Evolutionary conservation across 345 rosid species (phyloP), one percentile per base, ranked within the genome.

Genomic region (Kandelia obovata): DNA sequence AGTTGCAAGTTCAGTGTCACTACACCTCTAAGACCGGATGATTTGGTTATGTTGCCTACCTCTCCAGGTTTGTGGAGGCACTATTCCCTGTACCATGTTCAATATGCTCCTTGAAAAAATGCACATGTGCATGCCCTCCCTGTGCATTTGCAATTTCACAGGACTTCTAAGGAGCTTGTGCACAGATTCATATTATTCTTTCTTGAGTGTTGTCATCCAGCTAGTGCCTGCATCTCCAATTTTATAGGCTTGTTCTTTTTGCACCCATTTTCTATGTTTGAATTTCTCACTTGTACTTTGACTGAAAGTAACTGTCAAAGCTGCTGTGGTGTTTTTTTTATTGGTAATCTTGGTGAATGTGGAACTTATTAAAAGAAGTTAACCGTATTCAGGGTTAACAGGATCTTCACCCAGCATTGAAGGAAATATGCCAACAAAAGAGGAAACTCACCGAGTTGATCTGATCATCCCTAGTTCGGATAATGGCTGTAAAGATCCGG

Each of bases 51-150:
- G 26, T 30, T 49, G 53, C 82, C 82, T 53, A 73, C 75, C 62
- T 69, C 76, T 71, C 73, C 73, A 71, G 87, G 86, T 82, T 49
- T 20, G 65, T 47, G 32, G 15, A 59, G 5, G 17, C 49, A 13
- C 16, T 39, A 39, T 43, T 43, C 49, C 49, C 49, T 43, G 49
- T 43, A 11, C 17, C 16, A 56, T 56, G 28, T 56, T 56, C 23
- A 25, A 26, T 56, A 56, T 56, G 59, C 30, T 25, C 2, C 17
- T 8, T 10, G 9, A 56, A 23, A 56, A 56, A 43, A 43, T 43
- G 17, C 49, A 43, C 49, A 3, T 43, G 0, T 1, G 5, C 49
- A 43, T 39, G 10, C 16, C 49, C 49, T 13, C 17, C 19, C 49
- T 43, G 5, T 43, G 49, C 17, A 43, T 43, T 43, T 43, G 19